A percentile compares a stretch with the other conserved stretches of the same genome.
phyloP scores from a whole-genome alignment of 345 rosid species.

The Camelina neglecta region DNA sequence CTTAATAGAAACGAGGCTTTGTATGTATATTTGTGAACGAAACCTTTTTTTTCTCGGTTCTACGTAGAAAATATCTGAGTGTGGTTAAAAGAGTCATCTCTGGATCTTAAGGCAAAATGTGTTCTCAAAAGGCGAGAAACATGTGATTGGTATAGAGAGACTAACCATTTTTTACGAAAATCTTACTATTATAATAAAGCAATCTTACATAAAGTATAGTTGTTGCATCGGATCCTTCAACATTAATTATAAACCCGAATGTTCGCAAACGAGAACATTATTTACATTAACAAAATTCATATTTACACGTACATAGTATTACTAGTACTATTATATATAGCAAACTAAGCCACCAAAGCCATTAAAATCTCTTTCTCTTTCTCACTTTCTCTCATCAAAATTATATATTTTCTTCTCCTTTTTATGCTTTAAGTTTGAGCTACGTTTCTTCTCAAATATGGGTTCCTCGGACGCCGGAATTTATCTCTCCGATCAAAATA shows the following conservation, averaged over 20 bases:
- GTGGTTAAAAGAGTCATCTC: slow-evolving; percentile 23
- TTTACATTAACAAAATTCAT: slow-evolving; percentile 1
- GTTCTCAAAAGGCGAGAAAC: slow-evolving; percentile 38
- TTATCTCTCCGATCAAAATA: slow-evolving; percentile 32
- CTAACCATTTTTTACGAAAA: slow-evolving; percentile 32
- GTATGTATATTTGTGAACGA: background rate
- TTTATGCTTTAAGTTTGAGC: slow-evolving; percentile 20
- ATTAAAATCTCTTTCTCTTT: background rate
- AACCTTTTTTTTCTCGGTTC: background rate
- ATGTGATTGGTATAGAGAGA: slow-evolving; percentile 42
- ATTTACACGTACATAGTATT: slow-evolving; percentile 1
- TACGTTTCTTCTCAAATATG: slow-evolving; percentile 35
- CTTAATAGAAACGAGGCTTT: background rate
- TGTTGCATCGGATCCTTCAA: slow-evolving; percentile 48
- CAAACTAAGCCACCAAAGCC: slow-evolving; percentile 33
- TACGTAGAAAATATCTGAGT: background rate
- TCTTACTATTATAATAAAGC: slow-evolving; percentile 26
- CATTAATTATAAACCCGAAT: slow-evolving; percentile 41
- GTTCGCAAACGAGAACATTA: slow-evolving; percentile 19
- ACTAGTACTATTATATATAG: slow-evolving; percentile 28
- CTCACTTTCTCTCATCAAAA: slow-evolving; percentile 25
- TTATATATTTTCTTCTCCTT: slow-evolving; percentile 2
- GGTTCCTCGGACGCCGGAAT: slow-evolving; percentile 32
- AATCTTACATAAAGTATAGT: slow-evolving; percentile 45
- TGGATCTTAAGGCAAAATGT: slow-evolving; percentile 37